Percentiles rank a stretch among this genome's conserved stretches.
These are phyloP conservation scores for Blastobotrys capitulatus DNA, from an alignment of 1,139 yeast genomes.

Conservation along the genomic window DNA sequence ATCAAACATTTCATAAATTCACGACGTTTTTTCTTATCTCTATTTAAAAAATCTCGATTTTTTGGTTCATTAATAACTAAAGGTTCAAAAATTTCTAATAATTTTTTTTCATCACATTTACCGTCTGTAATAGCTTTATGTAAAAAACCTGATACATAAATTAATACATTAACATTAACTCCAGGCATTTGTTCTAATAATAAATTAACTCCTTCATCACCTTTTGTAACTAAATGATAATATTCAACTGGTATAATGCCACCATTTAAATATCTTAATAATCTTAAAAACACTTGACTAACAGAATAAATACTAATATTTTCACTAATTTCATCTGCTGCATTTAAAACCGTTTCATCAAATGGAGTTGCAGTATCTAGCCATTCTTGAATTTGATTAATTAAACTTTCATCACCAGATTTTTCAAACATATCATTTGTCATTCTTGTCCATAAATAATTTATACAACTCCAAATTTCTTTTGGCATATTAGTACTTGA, in stretches of 20 bases:
- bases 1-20: constrained; percentile 24
- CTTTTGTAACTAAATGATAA: constrained; percentile 19
- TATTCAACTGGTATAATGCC: constrained; percentile 38
- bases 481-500: constrained; percentile 27
- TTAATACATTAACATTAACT: constrained; percentile 38
- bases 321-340: constrained; percentile 24
- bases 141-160: constrained; percentile 37
- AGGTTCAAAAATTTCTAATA: constrained; percentile 30
- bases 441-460: constrained; percentile 30
- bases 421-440: constrained; percentile 18
- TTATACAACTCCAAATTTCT: constrained; percentile 35
- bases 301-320: constrained; percentile 31
- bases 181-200: constrained; percentile 38
- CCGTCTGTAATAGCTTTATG: constrained; percentile 31
- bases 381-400: constrained; percentile 33
- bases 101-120: constrained; percentile 15
- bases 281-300: constrained; percentile 29
- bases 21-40: constrained; percentile 16
- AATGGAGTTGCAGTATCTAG: constrained; percentile 32
- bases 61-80: constrained; percentile 30
- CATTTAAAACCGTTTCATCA: constrained; percentile 30
- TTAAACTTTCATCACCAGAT: constrained; percentile 27
- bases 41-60: constrained; percentile 9
- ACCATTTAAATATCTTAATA: constrained; percentile 37
- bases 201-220: constrained; percentile 26